A percentile compares a stretch with the other conserved stretches of the same genome.
Conservation (phyloP, 352 stramenopile species). For the Elongisporangium undulatum region DNA sequence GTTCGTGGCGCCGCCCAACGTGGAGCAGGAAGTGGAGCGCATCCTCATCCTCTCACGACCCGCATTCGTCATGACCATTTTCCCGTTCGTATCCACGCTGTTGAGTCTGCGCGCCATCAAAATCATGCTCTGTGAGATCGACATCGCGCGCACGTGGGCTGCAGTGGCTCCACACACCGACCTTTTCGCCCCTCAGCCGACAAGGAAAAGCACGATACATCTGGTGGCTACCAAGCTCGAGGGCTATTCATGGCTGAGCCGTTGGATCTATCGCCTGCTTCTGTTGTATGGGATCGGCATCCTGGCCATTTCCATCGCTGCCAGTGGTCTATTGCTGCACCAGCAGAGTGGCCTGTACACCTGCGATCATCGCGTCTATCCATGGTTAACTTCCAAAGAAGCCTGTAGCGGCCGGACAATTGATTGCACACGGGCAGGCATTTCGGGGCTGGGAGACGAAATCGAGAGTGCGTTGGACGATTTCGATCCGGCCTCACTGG, state of each 20-base stretch:
- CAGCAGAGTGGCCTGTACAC: background rate
- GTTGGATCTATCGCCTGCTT: background rate
- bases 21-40: background rate
- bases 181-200: background rate
- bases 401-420: constrained; percentile 1
- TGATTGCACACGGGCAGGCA: background rate
- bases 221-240: background rate
- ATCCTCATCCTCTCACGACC: background rate
- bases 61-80: background rate
- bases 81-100: background rate
- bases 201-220: background rate
- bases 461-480: background rate
- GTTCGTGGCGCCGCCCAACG: background rate
- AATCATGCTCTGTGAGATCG: background rate
- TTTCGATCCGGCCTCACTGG: constrained; percentile 1
- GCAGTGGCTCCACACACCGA: background rate
- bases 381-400: constrained; percentile 4
- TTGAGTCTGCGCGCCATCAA: background rate
- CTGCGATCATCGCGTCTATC: constrained; percentile 4
- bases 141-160: background rate
- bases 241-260: background rate
- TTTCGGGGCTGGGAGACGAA: background rate
- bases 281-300: background rate
- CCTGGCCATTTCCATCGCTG: background rate
- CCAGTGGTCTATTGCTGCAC: background rate